Percentiles rank a stretch among this genome's conserved stretches.
These are phyloP conservation scores for Piloderma croceum DNA, from an alignment of 768 basidiomycete genomes.

Conservation along the genomic window DNA sequence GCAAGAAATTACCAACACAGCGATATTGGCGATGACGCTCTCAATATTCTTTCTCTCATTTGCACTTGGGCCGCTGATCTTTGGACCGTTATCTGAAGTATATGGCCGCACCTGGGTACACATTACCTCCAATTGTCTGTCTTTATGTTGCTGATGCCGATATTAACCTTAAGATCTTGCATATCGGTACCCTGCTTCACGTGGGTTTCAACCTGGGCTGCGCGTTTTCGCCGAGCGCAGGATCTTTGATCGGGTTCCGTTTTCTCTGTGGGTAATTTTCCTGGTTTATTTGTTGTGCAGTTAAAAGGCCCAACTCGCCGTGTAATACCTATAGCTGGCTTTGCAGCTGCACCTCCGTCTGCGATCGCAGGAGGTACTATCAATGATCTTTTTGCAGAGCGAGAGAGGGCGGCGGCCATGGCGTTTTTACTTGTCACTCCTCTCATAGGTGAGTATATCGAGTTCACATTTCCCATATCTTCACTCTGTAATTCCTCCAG, in stretches of 20 bases:
- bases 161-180: constrained; percentile 4
- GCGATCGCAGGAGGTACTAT: constrained; percentile 48
- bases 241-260: constrained; percentile 60
- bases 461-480: too few species aligned
- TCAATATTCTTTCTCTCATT: constrained; percentile 42
- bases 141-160: background rate
- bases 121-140: background rate
- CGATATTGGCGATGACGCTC: constrained; percentile 34
- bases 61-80: constrained; percentile 25
- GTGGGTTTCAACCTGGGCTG: constrained; percentile 24
- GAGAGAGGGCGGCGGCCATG: constrained; percentile 55
- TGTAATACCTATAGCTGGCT: too few species aligned
- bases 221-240: constrained; percentile 54
- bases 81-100: constrained; percentile 35
- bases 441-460: constrained; percentile 36
- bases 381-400: constrained; percentile 51
- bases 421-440: constrained; percentile 49
- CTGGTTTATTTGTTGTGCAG: too few species aligned
- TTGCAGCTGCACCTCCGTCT: constrained; percentile 49
- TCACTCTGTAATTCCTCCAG: too few species aligned
- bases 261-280: constrained; percentile 65
- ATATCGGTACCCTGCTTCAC: constrained; percentile 11
- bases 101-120: constrained; percentile 24
- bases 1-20: constrained; percentile 26
- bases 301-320: too few species aligned